Evolutionary conservation across 1,139 yeast genomes (phyloP).

Genomic region (Lodderomyces jiufengensis): DNA sequence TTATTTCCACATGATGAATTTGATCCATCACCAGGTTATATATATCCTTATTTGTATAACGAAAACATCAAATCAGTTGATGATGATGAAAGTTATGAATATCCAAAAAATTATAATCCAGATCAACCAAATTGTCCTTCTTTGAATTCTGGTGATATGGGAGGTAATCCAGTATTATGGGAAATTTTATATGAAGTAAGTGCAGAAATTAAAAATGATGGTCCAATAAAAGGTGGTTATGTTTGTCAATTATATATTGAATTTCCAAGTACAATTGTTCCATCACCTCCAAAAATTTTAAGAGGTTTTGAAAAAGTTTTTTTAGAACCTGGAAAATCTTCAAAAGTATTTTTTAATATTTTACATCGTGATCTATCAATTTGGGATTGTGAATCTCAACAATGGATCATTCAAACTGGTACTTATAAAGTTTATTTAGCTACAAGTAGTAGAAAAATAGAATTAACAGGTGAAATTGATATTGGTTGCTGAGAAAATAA

Average conservation of each 20-base stretch:
- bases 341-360: slow-evolving; percentile 42
- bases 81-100: slow-evolving; percentile 40
- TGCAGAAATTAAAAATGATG: slow-evolving; percentile 49
- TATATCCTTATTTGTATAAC: slow-evolving; percentile 49
- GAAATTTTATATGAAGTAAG: slow-evolving; percentile 45
- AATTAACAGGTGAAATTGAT: slow-evolving; percentile 46
- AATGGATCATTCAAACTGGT: slow-evolving; percentile 62
- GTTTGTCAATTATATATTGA: slow-evolving; percentile 59
- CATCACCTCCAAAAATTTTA: slow-evolving; percentile 49
- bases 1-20: slow-evolving; percentile 54
- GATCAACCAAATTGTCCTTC: slow-evolving; percentile 38
- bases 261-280: slow-evolving; percentile 42
- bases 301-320: slow-evolving; percentile 60
- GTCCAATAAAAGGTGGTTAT: slow-evolving; percentile 47
- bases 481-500: slow-evolving; percentile 25
- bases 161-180: slow-evolving; percentile 48
- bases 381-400: slow-evolving; percentile 57
- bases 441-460: slow-evolving; percentile 50
- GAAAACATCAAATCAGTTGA: slow-evolving; percentile 42
- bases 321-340: slow-evolving; percentile 41
- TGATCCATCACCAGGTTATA: slow-evolving; percentile 49
- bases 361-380: slow-evolving; percentile 54
- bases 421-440: slow-evolving; percentile 52
- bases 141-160: slow-evolving; percentile 56
- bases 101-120: slow-evolving; percentile 51